Base-by-base conservation (phyloP, 257 asterid species). In the Hygrophila difformis region DNA sequence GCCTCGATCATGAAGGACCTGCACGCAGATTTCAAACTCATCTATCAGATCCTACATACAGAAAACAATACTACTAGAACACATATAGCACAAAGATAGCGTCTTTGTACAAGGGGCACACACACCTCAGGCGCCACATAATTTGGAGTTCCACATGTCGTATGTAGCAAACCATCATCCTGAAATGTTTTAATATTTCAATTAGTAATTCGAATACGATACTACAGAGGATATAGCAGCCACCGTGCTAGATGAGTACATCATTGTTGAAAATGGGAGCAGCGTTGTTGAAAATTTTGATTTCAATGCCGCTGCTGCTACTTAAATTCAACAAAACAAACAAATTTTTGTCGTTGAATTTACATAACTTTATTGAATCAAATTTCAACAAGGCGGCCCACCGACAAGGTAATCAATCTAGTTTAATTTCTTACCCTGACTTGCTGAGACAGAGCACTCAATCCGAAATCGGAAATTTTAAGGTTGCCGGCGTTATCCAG, bases 101-200 rank as follows among this genome's bases (percentile, higher is more conserved):
- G 43, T 19, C 38, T 41, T 34, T 17, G 18, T 19, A 21, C 36
- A 31, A 54, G 49, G 31, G 7, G 8, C 11, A 14, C 21, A 52
- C 22, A 17, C 61, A 88, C 97, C 94, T 88, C 97, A 10, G 97
- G 97, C 65, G 97, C 97, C 17, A 81, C 97, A 44, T 88, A 88
- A 47, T 88, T 88, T 14, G 97, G 97, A 55, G 97, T 88, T 62
- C 97, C 97, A 63, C 97, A 88, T 5, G 97, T 73, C 12, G 97
- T 88, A 66, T 88, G 97, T 60, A 88, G 76, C 77, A 88, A 75
- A 40, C 95, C 97, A 39, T 88, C 97, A 39, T 76, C 97, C 97
- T 84, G 78, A 37, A 49, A 39, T 11, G 18, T 55, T 28, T 13
- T 47, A 21, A 43, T 41, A 21, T 12, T 29, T 39, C 18, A 18